These are phyloP conservation scores for Fraxinus albicans DNA, from an alignment of 305 asterid species.

Conservation along the genomic window DNA sequence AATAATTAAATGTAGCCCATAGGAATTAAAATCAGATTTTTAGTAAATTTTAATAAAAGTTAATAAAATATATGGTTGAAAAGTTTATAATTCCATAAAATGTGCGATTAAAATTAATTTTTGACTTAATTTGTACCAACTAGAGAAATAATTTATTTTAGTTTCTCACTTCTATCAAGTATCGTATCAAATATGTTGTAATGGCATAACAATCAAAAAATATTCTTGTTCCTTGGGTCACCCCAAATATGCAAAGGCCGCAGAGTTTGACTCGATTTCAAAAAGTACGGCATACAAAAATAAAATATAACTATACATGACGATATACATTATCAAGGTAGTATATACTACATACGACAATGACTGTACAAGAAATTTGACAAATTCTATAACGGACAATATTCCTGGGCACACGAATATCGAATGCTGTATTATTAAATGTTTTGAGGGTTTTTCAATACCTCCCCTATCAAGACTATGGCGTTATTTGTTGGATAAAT, in stretches of 20 bases:
- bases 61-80: not conserved
- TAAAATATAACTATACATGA: not conserved
- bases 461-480: not conserved
- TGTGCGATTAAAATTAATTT: not conserved
- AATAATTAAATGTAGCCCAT: not conserved
- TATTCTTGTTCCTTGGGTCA: not conserved
- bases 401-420: not conserved
- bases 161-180: not conserved
- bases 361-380: not conserved
- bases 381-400: not conserved
- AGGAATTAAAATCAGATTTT: not conserved
- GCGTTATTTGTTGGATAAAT: not conserved
- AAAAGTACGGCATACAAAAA: not conserved
- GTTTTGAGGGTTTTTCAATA: not conserved
- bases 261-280: not conserved
- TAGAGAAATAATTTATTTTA: not conserved
- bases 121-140: not conserved
- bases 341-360: not conserved
- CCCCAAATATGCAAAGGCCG: not conserved
- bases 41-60: not conserved
- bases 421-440: not conserved
- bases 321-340: not conserved
- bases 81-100: not conserved
- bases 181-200: not conserved
- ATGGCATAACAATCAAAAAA: not conserved